These are phyloP conservation scores for Diaporthe velutina DNA, from an alignment of 2,329 filamentous ascomycete genomes.

Conservation along the genomic window DNA sequence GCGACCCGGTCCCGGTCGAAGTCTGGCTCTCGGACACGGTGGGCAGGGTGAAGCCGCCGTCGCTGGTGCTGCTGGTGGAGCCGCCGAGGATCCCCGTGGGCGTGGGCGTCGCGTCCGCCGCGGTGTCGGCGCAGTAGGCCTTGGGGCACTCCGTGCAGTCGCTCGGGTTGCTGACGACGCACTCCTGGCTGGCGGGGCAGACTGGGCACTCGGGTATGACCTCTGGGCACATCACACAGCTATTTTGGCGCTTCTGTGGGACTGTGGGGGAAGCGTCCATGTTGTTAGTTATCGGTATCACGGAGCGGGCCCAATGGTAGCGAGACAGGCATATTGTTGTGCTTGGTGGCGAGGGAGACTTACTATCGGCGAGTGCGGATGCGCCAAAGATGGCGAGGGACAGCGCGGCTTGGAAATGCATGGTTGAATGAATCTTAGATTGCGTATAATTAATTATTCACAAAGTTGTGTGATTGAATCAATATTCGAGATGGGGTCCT, in stretches of 20 bases:
- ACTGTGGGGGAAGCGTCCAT: neutral
- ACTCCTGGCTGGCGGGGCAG: conserved; percentile 3
- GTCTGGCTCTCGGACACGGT: neutral
- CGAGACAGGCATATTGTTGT: neutral
- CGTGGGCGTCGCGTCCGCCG: neutral
- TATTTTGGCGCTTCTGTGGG: neutral
- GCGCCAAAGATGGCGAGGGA: conserved; percentile 13
- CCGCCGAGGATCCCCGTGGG: neutral
- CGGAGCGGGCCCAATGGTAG: too few species aligned
- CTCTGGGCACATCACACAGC: conserved; percentile 21
- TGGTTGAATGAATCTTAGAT: neutral
- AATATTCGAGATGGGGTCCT: neutral
- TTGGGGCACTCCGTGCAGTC: conserved; percentile 14
- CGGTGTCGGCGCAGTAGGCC: conserved; percentile 1
- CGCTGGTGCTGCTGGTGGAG: neutral
- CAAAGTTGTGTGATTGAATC: neutral
- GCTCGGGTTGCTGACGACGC: neutral
- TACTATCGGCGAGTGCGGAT: conserved; percentile 8
- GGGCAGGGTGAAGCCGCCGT: conserved; percentile 7
- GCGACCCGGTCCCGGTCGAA: neutral
- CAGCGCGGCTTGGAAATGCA: conserved; percentile 20
- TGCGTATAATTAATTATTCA: neutral
- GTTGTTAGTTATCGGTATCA: neutral
- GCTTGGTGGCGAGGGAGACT: neutral
- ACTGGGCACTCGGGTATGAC: conserved; percentile 1